Conservation (phyloP, 768 basidiomycete species). For the Trametes sanguinea region DNA sequence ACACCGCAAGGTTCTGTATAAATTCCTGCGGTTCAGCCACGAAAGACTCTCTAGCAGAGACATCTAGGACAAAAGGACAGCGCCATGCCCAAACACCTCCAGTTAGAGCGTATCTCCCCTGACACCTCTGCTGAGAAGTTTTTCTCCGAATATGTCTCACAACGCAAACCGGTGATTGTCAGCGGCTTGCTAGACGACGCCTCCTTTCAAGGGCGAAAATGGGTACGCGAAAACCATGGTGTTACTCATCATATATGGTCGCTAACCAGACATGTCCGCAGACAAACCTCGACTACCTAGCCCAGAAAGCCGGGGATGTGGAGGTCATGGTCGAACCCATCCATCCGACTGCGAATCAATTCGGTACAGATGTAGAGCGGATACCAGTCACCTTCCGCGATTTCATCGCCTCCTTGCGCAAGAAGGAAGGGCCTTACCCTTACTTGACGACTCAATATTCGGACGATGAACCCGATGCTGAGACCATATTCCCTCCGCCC, state of each 20-base stretch:
- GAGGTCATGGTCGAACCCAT: slow-evolving; percentile 33
- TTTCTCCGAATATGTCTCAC: slow-evolving; percentile 28
- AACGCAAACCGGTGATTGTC: slow-evolving; percentile 29
- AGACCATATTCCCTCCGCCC: slow-evolving; percentile 33
- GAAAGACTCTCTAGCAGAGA: too few species aligned
- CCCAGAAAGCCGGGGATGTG: slow-evolving; percentile 28
- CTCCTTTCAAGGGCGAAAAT: slow-evolving; percentile 27
- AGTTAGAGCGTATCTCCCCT: slow-evolving; percentile 21
- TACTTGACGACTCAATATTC: slow-evolving; percentile 37
- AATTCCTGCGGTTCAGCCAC: too few species aligned
- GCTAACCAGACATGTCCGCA: not conserved
- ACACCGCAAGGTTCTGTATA: too few species aligned
- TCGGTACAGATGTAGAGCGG: slow-evolving; percentile 33
- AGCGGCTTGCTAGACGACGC: slow-evolving; percentile 30
- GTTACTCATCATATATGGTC: not conserved
- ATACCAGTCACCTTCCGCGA: slow-evolving; percentile 29
- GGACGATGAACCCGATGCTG: slow-evolving; percentile 28
- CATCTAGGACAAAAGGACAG: too few species aligned
- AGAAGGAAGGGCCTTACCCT: slow-evolving; percentile 23
- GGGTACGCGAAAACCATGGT: slow-evolving; percentile 23
- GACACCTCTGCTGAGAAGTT: slow-evolving; percentile 24
- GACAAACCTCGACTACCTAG: slow-evolving; percentile 31
- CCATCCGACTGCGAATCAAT: slow-evolving; percentile 30
- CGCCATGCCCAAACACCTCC: slow-evolving; percentile 9
- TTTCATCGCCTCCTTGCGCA: slow-evolving; percentile 24